phyloP scores from a whole-genome alignment of 1,284 basidiomycete genomes.

The Ceratobasidium theobromae region DNA sequence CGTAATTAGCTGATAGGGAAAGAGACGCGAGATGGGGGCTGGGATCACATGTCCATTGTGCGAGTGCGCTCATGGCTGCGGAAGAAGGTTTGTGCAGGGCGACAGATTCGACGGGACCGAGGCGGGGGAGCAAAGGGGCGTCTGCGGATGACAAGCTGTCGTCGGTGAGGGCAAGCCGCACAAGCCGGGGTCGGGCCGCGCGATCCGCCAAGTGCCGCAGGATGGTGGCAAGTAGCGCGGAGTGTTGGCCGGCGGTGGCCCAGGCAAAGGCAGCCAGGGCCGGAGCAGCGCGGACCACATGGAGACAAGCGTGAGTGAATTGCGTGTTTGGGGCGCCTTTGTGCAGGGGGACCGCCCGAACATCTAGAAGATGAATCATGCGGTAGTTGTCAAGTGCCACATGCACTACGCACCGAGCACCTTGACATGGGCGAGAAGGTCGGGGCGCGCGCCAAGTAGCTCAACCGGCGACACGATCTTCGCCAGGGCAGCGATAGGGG shows the following conservation, averaged over 20 bases:
- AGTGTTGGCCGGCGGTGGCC: background rate
- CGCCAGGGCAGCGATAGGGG: background rate
- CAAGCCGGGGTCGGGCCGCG: conserved; percentile 6
- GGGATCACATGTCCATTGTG: conserved; percentile 7
- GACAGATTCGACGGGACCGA: conserved; percentile 24
- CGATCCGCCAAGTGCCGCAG: conserved; percentile 6
- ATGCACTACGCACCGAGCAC: conserved; percentile 18
- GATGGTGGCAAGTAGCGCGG: background rate
- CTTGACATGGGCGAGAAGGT: conserved; percentile 27
- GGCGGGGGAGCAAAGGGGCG: conserved; percentile 13
- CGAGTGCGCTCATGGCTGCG: background rate
- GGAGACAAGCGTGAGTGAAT: conserved; percentile 26
- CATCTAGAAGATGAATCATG: background rate
- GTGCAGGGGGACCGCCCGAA: conserved; percentile 26
- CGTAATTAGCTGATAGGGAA: conserved; percentile 1
- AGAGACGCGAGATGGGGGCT: background rate
- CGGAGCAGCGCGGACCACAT: conserved; percentile 20
- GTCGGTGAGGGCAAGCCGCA: conserved; percentile 19
- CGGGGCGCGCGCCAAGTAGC: conserved; percentile 6
- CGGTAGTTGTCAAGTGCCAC: background rate
- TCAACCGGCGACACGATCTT: conserved; percentile 20
- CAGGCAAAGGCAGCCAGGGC: conserved; percentile 24
- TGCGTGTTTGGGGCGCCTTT: conserved; percentile 21
- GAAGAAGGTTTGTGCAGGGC: conserved; percentile 20
- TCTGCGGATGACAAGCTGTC: conserved; percentile 19